phyloP scores from a whole-genome alignment of 768 basidiomycete species.

The Hericium alpestre region DNA sequence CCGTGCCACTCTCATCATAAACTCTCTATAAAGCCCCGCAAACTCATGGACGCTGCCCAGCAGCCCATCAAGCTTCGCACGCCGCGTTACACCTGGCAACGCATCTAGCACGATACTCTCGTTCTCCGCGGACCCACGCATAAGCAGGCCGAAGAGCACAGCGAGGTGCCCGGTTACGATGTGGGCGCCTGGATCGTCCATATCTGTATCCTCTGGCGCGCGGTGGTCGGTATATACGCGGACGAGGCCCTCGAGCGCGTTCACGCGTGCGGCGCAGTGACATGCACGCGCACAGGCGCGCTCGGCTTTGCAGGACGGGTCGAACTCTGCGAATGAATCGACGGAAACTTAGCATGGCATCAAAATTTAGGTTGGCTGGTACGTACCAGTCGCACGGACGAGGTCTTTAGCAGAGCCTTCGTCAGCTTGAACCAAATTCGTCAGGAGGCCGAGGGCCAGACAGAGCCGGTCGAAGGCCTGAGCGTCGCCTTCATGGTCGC shows the following conservation, averaged over 20 bases:
- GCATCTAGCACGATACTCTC: slow-evolving; percentile 22
- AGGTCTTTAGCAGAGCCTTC: slow-evolving; percentile 37
- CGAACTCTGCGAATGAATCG: slow-evolving; percentile 29
- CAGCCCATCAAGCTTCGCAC: slow-evolving; percentile 23
- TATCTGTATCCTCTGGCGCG: slow-evolving; percentile 15
- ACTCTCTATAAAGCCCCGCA: slow-evolving; percentile 29
- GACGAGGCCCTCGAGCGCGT: slow-evolving; percentile 40
- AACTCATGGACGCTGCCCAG: slow-evolving; percentile 30
- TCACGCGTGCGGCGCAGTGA: slow-evolving; percentile 34
- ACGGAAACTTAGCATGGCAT: background rate
- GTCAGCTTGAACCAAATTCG: slow-evolving; percentile 62
- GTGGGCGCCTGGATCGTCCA: slow-evolving; percentile 19
- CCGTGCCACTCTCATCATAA: slow-evolving; percentile 18
- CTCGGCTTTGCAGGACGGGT: slow-evolving; percentile 39
- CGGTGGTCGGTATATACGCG: slow-evolving; percentile 35
- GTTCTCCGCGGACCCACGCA: slow-evolving; percentile 23
- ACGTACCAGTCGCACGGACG: slow-evolving; percentile 41
- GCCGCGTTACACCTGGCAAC: slow-evolving; percentile 24
- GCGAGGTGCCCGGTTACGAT: slow-evolving; percentile 68
- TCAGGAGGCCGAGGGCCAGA: slow-evolving; percentile 63
- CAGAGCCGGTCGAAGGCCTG: slow-evolving; percentile 61
- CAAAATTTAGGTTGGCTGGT: background rate
- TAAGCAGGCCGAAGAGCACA: slow-evolving; percentile 53
- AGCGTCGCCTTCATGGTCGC: slow-evolving; percentile 19
- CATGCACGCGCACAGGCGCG: slow-evolving; percentile 44